Evolutionary conservation across 176 grass and related monocot genomes (phyloP).

Genomic region (Bolboschoenus planiculmis): DNA sequence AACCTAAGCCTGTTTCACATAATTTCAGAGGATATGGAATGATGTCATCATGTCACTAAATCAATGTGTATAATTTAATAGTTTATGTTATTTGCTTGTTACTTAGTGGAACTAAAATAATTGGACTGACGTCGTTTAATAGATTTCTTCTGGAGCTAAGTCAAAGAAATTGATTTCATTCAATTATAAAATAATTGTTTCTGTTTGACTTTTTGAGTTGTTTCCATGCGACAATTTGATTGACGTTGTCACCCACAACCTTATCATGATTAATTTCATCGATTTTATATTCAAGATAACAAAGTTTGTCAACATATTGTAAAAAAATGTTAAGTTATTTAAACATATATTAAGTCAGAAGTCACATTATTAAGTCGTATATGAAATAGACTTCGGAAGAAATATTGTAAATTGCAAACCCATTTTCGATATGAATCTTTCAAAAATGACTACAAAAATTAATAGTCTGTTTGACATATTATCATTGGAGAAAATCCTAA

Average conservation of each 20-base stretch:
- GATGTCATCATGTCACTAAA: too few relatives aligned
- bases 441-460: not conserved
- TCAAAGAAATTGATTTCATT: constrained; percentile 1
- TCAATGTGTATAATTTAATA: not conserved
- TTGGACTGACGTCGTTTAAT: not conserved
- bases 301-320: not conserved
- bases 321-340: not conserved
- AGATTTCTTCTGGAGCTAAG: not conserved
- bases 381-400: not conserved
- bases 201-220: not conserved
- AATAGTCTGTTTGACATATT: not conserved
- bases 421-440: not conserved
- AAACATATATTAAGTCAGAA: not conserved
- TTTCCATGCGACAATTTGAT: not conserved
- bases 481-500: not conserved
- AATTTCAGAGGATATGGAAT: too few relatives aligned
- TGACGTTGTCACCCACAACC: not conserved
- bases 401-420: not conserved
- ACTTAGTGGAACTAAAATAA: not conserved
- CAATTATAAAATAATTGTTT: not conserved
- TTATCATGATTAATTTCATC: not conserved
- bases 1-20: not conserved
- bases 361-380: not conserved
- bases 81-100: not conserved
- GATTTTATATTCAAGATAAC: not conserved